Evolutionary conservation across 352 stramenopile genomes (phyloP).

Genomic region (Paralagenidium karlingii): DNA sequence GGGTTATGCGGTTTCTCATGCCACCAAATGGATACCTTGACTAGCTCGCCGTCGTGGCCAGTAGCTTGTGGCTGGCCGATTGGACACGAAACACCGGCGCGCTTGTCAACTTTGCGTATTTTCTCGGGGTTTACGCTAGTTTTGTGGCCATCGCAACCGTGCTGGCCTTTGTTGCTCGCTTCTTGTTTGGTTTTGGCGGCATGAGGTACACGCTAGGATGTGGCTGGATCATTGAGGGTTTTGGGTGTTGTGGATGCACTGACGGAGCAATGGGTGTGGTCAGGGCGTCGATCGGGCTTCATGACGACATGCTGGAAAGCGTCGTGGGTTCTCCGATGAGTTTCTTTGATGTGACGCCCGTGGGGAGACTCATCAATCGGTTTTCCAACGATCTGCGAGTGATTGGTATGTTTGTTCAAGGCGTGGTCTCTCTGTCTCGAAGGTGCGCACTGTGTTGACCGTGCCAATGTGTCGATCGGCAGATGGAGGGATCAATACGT

Average conservation of each 20-base stretch:
- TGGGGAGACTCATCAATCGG: conserved; percentile 66
- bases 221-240: not conserved
- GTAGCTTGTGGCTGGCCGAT: conserved; percentile 48
- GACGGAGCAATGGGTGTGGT: not conserved
- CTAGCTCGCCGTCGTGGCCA: too few species aligned
- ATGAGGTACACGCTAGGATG: conserved; percentile 17
- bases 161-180: conserved; percentile 31
- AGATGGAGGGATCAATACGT: too few species aligned
- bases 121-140: conserved; percentile 41
- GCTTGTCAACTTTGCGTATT: conserved; percentile 20
- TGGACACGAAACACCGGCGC: conserved; percentile 23
- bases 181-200: conserved; percentile 29
- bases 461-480: too few species aligned
- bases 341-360: conserved; percentile 77
- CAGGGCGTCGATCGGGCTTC: conserved; percentile 49
- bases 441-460: conserved; percentile 5
- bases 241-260: not conserved
- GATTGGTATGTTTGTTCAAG: too few species aligned
- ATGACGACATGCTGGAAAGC: conserved; percentile 38
- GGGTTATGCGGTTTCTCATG: too few species aligned
- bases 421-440: too few species aligned
- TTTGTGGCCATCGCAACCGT: conserved; percentile 33
- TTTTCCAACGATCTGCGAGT: conserved; percentile 44
- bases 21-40: too few species aligned
- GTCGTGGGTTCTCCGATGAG: conserved; percentile 68